Base-by-base conservation (phyloP, 352 stramenopile species). In the Globisporangium cystogenes region DNA sequence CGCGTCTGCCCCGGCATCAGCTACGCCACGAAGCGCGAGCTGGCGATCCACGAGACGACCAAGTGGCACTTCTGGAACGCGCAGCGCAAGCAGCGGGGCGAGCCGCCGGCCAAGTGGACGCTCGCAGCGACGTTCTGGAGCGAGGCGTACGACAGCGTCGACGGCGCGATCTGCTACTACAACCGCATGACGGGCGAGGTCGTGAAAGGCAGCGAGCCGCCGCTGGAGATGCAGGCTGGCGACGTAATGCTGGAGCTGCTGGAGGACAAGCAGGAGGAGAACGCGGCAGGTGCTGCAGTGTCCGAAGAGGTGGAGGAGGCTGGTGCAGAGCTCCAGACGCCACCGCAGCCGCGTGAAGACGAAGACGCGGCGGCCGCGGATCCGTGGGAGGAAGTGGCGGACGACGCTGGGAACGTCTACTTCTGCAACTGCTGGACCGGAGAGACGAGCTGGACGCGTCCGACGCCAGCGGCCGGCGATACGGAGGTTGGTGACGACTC, bases 1-100 rank as follows among this genome's bases (percentile, higher is more conserved):
- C 77, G 77, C 1, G 35, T 77, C 15, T 93, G 77, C 49, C 76
- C 79, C 1, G 79, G 79, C 31, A 62, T 87, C 42, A 90, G 70
- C 47, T 93, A 81, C 60, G 67, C 62, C n/a, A 83, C 76, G n/a
- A 54, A 59, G 2, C 43, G 55, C 16, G 82, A 93, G 46, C 62
- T 93, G 6, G 51, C 55, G 27, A 73, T 70, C 10, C 82, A 92
- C 53, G 76, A 89, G 52, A 62, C 66, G 35, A 89, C 79, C n/a
- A 86, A 87, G 55, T 93, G 82, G 82, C 82, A 93, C 48, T 68
- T 55, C n/a, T 88, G 75, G 77, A 93, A 93, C 49, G 20, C 76
- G 11, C 8, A 59, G 37, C 65, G 74, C 7, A 76, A 87, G 20
- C 48, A 44, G 10, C 55, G 73, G 47, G 69, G 65, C 27, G 60